Evolutionary conservation across 2,329 filamentous ascomycete species (phyloP).

Genomic region (Penicillium digitatum): DNA sequence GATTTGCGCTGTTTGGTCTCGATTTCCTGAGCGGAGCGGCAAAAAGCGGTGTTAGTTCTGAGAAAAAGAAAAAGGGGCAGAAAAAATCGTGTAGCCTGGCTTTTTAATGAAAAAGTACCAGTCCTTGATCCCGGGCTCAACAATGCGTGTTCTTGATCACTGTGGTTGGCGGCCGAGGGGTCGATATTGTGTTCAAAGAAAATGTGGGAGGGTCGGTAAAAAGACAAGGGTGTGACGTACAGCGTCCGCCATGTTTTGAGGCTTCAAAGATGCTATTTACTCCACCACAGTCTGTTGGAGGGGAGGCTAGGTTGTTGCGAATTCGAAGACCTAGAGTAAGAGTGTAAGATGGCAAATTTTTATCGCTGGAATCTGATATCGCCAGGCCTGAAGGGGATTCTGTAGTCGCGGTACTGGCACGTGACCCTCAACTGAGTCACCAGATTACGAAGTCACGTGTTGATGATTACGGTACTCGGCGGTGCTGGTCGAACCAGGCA

Average conservation of each 20-base stretch:
- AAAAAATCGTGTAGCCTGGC: conserved; percentile 6
- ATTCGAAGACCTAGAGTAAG: conserved; percentile 1
- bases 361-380: conserved; percentile 21
- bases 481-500: conserved; percentile 13
- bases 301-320: not conserved
- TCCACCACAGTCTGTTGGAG: conserved; percentile 10
- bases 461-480: not conserved
- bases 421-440: conserved; percentile 18
- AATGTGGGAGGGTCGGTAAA: conserved; percentile 42
- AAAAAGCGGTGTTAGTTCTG: conserved; percentile 29
- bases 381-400: conserved; percentile 8
- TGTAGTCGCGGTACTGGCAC: conserved; percentile 24
- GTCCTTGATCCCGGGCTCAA: not conserved
- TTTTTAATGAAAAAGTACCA: not conserved
- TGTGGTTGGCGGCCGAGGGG: conserved; percentile 26
- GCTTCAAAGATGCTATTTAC: conserved; percentile 12
- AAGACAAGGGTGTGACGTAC: conserved; percentile 41
- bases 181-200: conserved; percentile 32
- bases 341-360: conserved; percentile 19
- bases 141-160: conserved; percentile 13
- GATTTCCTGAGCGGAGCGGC: conserved; percentile 38
- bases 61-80: conserved; percentile 5
- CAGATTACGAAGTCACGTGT: not conserved
- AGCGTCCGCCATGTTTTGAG: conserved; percentile 40
- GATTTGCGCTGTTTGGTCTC: conserved; percentile 75